These are phyloP conservation scores for Amyloporia xantha DNA, from an alignment of 768 basidiomycete species.

Conservation along the genomic window DNA sequence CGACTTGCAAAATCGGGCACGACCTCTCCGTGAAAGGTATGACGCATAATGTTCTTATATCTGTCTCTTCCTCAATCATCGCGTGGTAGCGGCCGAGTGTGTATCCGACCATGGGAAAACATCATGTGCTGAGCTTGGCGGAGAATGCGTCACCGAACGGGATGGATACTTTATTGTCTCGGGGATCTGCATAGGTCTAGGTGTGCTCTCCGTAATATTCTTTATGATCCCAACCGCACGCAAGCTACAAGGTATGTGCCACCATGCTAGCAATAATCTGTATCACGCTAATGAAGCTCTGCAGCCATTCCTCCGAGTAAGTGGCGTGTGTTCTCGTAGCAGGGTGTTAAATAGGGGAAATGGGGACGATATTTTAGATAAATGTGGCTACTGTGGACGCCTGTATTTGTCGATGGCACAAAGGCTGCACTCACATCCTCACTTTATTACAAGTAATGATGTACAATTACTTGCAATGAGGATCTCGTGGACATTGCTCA, in stretches of 20 bases:
- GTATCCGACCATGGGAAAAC: conserved; percentile 88
- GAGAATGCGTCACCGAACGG: conserved; percentile 72
- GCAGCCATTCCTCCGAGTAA: conserved; percentile 61
- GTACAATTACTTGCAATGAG: no score
- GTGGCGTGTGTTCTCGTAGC: conserved; percentile 59
- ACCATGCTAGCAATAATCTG: not conserved
- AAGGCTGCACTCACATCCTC: no score
- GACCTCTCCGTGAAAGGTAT: conserved; percentile 52
- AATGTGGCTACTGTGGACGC: no score
- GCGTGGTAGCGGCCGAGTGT: conserved; percentile 67
- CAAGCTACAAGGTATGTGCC: conserved; percentile 71
- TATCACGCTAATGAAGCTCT: not conserved
- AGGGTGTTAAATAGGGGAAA: conserved; percentile 3
- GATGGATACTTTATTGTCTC: conserved; percentile 93
- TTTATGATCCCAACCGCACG: conserved; percentile 83
- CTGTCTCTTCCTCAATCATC: conserved; percentile 5
- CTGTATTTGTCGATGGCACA: no score
- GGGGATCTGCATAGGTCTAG: conserved; percentile 69
- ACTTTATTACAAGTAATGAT: not conserved
- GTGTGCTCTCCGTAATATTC: conserved; percentile 61
- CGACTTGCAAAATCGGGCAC: conserved; percentile 69
- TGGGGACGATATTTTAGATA: conserved; percentile 10
- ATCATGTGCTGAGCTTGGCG: conserved; percentile 66
- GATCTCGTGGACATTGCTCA: no score
- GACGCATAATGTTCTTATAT: conserved; percentile 2